Conservation (phyloP, 345 rosid species). For the Chamaenerion angustifolium region DNA sequence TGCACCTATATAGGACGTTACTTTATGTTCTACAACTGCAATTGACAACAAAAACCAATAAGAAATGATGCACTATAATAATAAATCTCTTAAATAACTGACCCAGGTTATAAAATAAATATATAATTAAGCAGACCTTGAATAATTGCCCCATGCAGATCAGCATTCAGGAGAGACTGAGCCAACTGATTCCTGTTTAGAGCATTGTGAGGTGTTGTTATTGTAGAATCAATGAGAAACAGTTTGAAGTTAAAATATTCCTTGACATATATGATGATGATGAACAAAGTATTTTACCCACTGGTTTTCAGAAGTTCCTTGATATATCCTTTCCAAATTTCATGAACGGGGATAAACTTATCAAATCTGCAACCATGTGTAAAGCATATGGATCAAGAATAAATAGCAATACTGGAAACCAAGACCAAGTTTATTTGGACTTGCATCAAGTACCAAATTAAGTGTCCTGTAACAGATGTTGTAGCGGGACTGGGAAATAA, state of each 20-base stretch:
- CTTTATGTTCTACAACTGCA: constrained; percentile 66
- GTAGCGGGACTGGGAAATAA: too few species aligned
- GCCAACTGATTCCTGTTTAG: constrained; percentile 30
- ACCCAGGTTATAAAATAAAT: too few species aligned
- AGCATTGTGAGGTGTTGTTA: background rate
- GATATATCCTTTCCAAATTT: constrained; percentile 34
- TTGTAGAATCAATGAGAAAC: background rate
- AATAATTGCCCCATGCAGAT: constrained; percentile 60
- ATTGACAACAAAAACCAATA: constrained; percentile 6
- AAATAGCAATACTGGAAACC: background rate
- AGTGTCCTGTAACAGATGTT: too few species aligned
- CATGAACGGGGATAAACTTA: constrained; percentile 29
- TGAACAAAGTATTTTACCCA: constrained; percentile 12
- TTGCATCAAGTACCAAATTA: too few species aligned
- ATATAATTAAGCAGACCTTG: constrained; percentile 21
- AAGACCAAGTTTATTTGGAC: too few species aligned
- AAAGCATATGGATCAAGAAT: background rate
- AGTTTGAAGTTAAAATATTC: background rate
- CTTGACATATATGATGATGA: background rate
- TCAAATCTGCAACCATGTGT: constrained; percentile 19
- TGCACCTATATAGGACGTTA: constrained; percentile 45
- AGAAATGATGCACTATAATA: background rate
- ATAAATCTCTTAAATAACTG: background rate
- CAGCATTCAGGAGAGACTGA: constrained; percentile 35
- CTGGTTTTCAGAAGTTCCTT: constrained; percentile 15